Percentiles rank a stretch among this genome's conserved stretches.
Evolutionary conservation across 2,329 filamentous ascomycete species (phyloP).

Genomic region (Celoporthe dispersa): DNA sequence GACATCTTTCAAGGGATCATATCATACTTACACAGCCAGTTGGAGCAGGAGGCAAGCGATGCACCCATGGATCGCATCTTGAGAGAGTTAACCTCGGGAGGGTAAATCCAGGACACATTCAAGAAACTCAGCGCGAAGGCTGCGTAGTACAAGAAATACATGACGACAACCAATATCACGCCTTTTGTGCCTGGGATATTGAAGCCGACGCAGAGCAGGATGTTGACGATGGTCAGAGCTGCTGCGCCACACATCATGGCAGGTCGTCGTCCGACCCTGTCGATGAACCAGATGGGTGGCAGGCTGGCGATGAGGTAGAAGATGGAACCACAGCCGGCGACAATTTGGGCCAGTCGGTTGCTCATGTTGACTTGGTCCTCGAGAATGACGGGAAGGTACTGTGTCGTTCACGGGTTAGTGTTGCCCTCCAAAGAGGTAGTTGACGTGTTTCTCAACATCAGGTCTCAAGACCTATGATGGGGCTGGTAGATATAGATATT

Average conservation of each 20-base stretch:
- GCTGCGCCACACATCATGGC: slow-evolving; percentile 20
- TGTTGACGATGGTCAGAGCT: slow-evolving; percentile 9
- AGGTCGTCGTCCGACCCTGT: slow-evolving; percentile 15
- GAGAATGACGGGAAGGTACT: slow-evolving; percentile 24
- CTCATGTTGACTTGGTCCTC: slow-evolving; percentile 20
- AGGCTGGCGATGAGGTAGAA: slow-evolving; percentile 21
- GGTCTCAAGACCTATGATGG: not conserved
- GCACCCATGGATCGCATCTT: slow-evolving; percentile 30
- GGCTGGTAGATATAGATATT: not conserved
- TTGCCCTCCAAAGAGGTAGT: not conserved
- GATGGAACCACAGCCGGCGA: slow-evolving; percentile 15
- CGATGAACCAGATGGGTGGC: slow-evolving; percentile 22
- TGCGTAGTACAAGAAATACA: slow-evolving; percentile 28
- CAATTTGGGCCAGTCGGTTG: slow-evolving; percentile 13
- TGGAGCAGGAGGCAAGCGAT: slow-evolving; percentile 32
- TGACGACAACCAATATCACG: slow-evolving; percentile 14
- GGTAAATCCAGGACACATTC: slow-evolving; percentile 26
- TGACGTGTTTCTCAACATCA: not conserved
- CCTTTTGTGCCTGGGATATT: slow-evolving; percentile 13
- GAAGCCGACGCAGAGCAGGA: slow-evolving; percentile 21
- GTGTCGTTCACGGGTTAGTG: not conserved
- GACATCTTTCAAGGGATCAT: not conserved
- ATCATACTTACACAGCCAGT: slow-evolving; percentile 33
- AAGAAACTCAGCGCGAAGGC: slow-evolving; percentile 26
- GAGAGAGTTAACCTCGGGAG: slow-evolving; percentile 26